Conservation (phyloP, 176 grass and related monocot genomes). For the Pontederia crassipes region DNA sequence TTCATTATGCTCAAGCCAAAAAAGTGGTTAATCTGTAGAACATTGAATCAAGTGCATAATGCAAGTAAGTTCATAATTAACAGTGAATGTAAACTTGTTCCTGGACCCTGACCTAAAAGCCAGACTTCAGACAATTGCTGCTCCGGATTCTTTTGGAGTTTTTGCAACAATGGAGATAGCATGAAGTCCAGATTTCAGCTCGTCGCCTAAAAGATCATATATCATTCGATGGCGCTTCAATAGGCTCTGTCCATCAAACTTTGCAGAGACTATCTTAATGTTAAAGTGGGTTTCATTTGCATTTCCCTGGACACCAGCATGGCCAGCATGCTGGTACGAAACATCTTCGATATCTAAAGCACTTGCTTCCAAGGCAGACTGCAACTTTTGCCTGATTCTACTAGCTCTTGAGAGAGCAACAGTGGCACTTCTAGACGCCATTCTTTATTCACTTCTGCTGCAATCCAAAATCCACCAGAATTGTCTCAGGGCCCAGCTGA, state of each 20-base stretch:
- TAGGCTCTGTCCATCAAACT: conserved; percentile 80
- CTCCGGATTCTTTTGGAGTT: conserved; percentile 55
- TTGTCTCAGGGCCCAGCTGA: too few species aligned
- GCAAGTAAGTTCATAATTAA: background rate
- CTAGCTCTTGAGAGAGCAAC: conserved; percentile 61
- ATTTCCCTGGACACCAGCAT: conserved; percentile 65
- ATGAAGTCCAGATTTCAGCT: conserved; percentile 88
- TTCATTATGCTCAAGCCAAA: too few species aligned
- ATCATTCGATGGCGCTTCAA: conserved; percentile 88
- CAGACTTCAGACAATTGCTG: conserved; percentile 10
- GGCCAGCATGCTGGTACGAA: conserved; percentile 78
- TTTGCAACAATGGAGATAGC: conserved; percentile 91
- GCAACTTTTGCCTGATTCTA: conserved; percentile 82
- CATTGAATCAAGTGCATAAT: background rate
- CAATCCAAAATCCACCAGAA: background rate
- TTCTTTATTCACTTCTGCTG: conserved; percentile 16
- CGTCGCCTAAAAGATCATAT: conserved; percentile 75
- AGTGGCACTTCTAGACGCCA: conserved; percentile 51
- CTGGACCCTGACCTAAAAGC: background rate
- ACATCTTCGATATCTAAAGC: conserved; percentile 84
- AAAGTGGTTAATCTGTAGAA: background rate
- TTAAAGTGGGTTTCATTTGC: conserved; percentile 89
- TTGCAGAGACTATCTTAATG: conserved; percentile 68
- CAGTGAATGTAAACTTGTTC: background rate
- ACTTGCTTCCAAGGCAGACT: conserved; percentile 74